Evolutionary conservation across 441 rosid species (phyloP).

Genomic region (Raphanus hybrid): DNA sequence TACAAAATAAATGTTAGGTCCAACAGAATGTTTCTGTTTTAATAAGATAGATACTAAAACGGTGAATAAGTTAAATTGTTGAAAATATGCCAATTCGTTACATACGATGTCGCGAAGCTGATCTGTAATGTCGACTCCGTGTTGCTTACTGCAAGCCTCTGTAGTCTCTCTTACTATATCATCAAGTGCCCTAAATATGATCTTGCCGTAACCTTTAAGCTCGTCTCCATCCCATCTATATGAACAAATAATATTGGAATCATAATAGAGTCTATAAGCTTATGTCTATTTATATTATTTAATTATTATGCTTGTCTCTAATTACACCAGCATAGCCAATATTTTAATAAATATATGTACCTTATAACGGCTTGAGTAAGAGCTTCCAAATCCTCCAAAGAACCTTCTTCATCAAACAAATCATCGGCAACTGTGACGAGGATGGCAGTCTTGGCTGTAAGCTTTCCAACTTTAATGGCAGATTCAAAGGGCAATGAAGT

Average conservation of each 20-base stretch:
- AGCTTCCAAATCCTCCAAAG: slow-evolving; percentile 48
- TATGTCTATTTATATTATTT: too few relatives aligned
- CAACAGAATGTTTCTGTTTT: too few relatives aligned
- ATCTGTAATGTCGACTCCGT: slow-evolving; percentile 47
- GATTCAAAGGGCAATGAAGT: slow-evolving; percentile 49
- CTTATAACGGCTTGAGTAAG: slow-evolving; percentile 56
- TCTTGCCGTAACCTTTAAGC: slow-evolving; percentile 49
- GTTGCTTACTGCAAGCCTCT: slow-evolving; percentile 32
- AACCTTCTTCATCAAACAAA: slow-evolving; percentile 60
- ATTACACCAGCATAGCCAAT: background rate
- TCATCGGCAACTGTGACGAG: slow-evolving; percentile 72
- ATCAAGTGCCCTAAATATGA: slow-evolving; percentile 59
- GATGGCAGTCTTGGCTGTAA: slow-evolving; percentile 53
- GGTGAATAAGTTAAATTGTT: background rate
- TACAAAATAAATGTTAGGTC: too few relatives aligned
- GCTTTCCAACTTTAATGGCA: slow-evolving; percentile 30
- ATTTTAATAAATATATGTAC: slow-evolving; percentile 31
- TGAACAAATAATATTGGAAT: background rate
- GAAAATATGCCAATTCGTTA: background rate
- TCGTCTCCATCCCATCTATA: slow-evolving; percentile 57
- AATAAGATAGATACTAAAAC: background rate
- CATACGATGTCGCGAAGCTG: slow-evolving; percentile 49
- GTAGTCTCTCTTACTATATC: slow-evolving; percentile 46
- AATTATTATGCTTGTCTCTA: too few relatives aligned
- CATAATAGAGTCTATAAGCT: too few relatives aligned